Base-by-base conservation (phyloP, 169 alveolate species). In the Eimeria acervulina region DNA sequence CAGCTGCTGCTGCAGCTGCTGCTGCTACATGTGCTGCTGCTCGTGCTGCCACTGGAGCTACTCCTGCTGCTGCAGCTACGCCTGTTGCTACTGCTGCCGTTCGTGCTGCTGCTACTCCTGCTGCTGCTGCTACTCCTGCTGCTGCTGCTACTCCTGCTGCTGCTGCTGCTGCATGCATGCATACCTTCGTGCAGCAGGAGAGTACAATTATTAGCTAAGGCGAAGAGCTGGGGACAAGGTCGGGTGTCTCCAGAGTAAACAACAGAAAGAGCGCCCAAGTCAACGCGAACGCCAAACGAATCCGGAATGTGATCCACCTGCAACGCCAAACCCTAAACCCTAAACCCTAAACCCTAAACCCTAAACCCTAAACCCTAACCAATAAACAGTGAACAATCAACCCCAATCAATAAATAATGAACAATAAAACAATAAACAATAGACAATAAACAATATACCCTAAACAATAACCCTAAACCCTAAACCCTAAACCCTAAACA, bases 221-320 rank as follows among this genome's bases (percentile, higher is more conserved):
- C 95, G 88, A 96, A 97, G 68, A 98, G 97, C 94, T 97, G 97
- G 74, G 95, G 96, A 96, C 99, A 98, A 0, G 99, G 99, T 44
- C 98, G 85, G 55, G 99, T 98, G 96, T 98, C 99, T 44, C 99
- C 99, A 61, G 99, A 98, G 93, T 97, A 98, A 12, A 98, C 99
- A 31, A 98, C 85, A 68, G 97, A 97, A 52, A 74, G 4, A 12
- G n/a, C 88, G 19, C 38, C 15, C 51, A 59, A 55, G 15, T 83
- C 94, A 12, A 96, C 44, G 70, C 97, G 95, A 13, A 97, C 93
- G 17, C 97, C 97, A 76, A 96, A 96, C 81, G 99, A 96, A 88
- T 98, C 98, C 40, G 95, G 88, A 81, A 98, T 97, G 96, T 98
- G 98, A 31, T 97, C 97, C 96, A 97, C 98, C 98, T 98, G 87